Conservation (phyloP, 805 yeast species). For the Hanseniaspora mollemarum region DNA sequence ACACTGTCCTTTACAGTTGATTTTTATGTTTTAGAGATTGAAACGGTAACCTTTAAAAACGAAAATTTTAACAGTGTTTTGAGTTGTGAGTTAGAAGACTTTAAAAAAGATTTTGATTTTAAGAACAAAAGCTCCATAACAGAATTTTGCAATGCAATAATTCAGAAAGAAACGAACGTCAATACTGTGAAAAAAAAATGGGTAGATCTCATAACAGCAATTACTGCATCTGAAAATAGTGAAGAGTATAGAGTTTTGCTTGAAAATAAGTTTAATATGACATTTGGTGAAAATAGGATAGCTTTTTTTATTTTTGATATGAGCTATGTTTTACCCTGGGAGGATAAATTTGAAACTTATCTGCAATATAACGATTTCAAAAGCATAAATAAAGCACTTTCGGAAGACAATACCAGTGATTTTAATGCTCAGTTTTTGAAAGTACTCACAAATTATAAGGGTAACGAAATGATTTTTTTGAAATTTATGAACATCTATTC, state of each 20-base stretch:
- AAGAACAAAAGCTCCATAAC: background rate
- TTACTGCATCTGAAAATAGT: background rate
- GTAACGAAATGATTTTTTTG: conserved; percentile 1
- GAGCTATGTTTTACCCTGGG: background rate
- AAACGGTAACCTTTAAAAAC: background rate
- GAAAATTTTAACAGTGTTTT: background rate
- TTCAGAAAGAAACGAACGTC: background rate
- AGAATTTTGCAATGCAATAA: background rate
- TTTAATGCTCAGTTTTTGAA: background rate
- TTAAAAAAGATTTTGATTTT: background rate
- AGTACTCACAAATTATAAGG: background rate
- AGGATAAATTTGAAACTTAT: background rate
- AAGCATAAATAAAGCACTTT: background rate
- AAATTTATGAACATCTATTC: background rate
- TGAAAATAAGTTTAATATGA: background rate
- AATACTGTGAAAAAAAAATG: background rate
- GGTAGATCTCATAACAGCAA: background rate
- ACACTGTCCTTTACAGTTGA: background rate
- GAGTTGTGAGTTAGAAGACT: background rate
- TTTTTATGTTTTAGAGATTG: background rate
- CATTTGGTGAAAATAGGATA: background rate
- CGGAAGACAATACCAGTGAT: background rate
- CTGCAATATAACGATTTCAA: conserved; percentile 12
- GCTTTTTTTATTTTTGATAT: background rate
- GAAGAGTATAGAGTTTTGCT: background rate